Base-by-base conservation (phyloP, 164 flowering plant species). In the Amborella trichopoda region DNA sequence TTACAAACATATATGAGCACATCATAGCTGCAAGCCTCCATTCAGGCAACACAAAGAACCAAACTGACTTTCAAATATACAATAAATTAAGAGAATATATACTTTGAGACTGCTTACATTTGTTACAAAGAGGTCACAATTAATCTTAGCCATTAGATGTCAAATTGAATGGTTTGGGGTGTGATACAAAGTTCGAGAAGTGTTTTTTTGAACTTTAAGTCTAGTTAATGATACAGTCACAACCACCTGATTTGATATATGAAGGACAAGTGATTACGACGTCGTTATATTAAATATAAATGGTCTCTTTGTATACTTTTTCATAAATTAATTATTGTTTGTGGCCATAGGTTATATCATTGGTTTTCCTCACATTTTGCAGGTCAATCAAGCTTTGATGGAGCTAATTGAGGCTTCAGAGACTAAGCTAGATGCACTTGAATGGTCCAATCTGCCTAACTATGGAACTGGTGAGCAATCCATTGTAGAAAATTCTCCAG, bases 321-420 rank as follows among this genome's bases (percentile, higher is more conserved):
- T n/a, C n/a, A n/a, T n/a, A 45, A 6, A n/a, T 17, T 22, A 3
- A 17, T 1, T 16, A 32, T 26, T 45, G 14, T n/a, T 26, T 3
- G 19, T 22, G 28, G 18, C 19, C 18, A 17, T 1, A 5, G 6
- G 20, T 20, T 42, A 23, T 9, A 20, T 24, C 8, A 44, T 12
- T 8, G 5, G 22, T 37, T 18, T 9, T 49, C 23, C 9, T 28
- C 46, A 48, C 48, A 1, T 6, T 49, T 30, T 67, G 59, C 78
- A 90, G 97, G 98, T 90, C 23, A 90, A 91, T 70, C 53, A 68
- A 69, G 90, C 94, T 59, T 90, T 91, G 36, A 21, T 58, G 28
- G 93, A 83, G 13, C 64, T 91, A 68, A 78, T 87, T 40, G 61
- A 67, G 67, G 96, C 93, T 46, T 71, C 98, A 53, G 73, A 76